Percentiles rank a stretch among this genome's conserved stretches.
Evolutionary conservation across 2,329 filamentous ascomycete genomes (phyloP).

Genomic region (Hortaea werneckii): DNA sequence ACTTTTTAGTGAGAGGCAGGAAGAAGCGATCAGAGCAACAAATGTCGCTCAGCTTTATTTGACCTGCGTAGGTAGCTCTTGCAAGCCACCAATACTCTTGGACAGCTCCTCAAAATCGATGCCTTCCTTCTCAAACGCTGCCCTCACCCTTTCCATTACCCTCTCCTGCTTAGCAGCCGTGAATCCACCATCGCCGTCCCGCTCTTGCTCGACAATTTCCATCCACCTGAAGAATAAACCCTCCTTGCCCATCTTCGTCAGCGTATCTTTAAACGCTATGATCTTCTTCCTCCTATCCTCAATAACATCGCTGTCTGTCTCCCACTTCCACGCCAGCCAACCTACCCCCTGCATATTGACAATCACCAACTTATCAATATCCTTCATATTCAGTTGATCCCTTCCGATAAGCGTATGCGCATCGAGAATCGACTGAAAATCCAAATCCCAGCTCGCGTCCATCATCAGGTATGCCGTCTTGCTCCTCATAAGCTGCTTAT

Average conservation of each 20-base stretch:
- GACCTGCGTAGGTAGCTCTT: conserved; percentile 37
- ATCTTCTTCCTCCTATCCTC: conserved; percentile 63
- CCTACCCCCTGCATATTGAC: conserved; percentile 57
- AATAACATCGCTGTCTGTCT: conserved; percentile 38
- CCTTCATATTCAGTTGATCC: conserved; percentile 49
- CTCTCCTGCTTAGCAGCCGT: conserved; percentile 61
- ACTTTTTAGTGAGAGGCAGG: too few species aligned
- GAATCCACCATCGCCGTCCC: conserved; percentile 67
- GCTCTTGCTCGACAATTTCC: conserved; percentile 82
- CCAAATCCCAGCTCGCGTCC: conserved; percentile 76
- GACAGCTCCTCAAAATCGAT: conserved; percentile 79
- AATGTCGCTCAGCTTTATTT: background rate
- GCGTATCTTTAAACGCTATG: conserved; percentile 65
- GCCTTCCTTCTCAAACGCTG: conserved; percentile 61
- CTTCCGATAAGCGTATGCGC: conserved; percentile 60
- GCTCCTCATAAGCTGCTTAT: conserved; percentile 51
- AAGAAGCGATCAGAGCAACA: too few species aligned
- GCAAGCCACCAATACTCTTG: conserved; percentile 56
- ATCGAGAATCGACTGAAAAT: conserved; percentile 70
- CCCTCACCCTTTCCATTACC: conserved; percentile 63
- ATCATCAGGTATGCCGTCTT: conserved; percentile 87
- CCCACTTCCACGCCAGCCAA: conserved; percentile 45
- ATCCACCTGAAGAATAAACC: conserved; percentile 87
- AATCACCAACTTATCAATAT: conserved; percentile 61
- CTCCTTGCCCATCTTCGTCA: conserved; percentile 71